Evolutionary conservation across 495 filamentous ascomycete species (phyloP).

Genomic region (Tetracladium marchalianum): DNA sequence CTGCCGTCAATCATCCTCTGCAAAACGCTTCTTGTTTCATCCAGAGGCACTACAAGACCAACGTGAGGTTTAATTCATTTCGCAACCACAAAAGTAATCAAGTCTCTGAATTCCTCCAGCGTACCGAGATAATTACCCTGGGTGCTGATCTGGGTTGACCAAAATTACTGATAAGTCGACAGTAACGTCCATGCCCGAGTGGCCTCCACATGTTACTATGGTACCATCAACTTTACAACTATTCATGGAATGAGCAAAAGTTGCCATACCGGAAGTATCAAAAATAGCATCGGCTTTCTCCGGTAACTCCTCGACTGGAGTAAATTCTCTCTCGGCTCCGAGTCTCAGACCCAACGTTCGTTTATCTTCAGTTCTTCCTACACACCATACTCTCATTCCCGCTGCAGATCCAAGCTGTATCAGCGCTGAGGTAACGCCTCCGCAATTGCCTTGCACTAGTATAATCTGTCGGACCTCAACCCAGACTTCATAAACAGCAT

Average conservation of each 20-base stretch:
- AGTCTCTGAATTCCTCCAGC: constrained; percentile 7
- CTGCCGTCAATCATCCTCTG: constrained; percentile 4
- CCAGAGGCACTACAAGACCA: constrained; percentile 4
- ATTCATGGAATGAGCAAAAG: constrained; percentile 2
- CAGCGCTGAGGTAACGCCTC: constrained; percentile 21
- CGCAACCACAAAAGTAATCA: constrained; percentile 6
- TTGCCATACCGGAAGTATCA: constrained; percentile 7
- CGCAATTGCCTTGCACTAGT: constrained; percentile 21
- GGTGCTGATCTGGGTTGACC: constrained; percentile 7
- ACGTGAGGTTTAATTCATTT: constrained; percentile 10
- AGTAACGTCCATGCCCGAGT: not conserved
- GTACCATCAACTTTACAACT: constrained; percentile 8
- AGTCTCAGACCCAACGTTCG: constrained; percentile 5
- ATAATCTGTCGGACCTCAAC: constrained; percentile 21
- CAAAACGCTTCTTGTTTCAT: constrained; percentile 3
- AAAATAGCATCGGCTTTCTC: constrained; percentile 12
- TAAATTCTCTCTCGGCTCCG: constrained; percentile 5
- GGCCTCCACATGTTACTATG: constrained; percentile 7
- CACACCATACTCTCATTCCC: constrained; percentile 22
- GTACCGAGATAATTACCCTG: constrained; percentile 5
- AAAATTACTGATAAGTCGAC: not conserved
- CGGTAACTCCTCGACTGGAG: not conserved
- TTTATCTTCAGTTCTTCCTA: constrained; percentile 18
- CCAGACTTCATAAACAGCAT: constrained; percentile 15
- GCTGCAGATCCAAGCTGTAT: constrained; percentile 21